Evolutionary conservation across 352 stramenopile genomes (phyloP).

Genomic region (Blastocystis sp.): DNA sequence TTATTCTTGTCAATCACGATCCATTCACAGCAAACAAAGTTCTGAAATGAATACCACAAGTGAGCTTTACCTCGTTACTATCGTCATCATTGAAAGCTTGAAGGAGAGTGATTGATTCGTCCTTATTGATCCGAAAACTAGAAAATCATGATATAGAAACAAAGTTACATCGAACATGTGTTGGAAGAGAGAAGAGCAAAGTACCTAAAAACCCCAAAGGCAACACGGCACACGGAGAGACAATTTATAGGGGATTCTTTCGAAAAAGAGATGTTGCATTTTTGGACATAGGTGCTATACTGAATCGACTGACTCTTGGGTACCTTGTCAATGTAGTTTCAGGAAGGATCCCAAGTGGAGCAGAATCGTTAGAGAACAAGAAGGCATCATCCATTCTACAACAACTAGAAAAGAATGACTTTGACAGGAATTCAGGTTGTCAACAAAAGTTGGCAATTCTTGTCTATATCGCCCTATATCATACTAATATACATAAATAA

Average conservation of each 20-base stretch:
- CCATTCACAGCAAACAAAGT: constrained; percentile 35
- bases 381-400: not conserved
- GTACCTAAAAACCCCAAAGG: not conserved
- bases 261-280: not conserved
- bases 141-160: not conserved
- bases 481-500: not conserved
- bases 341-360: not conserved
- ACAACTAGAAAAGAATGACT: not conserved
- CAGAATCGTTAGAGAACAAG: not conserved
- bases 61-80: not conserved
- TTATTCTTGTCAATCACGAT: constrained; percentile 19
- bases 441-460: not conserved
- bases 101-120: constrained; percentile 13
- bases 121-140: constrained; percentile 12
- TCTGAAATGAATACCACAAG: not conserved
- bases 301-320: not conserved
- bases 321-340: not conserved
- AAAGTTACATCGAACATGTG: constrained; percentile 25
- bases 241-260: not conserved
- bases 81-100: constrained; percentile 44
- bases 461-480: not conserved
- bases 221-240: not conserved
- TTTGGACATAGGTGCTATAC: not conserved
- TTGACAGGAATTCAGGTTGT: not conserved
- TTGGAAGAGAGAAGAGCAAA: constrained; percentile 3